Percentiles rank a stretch among this genome's conserved stretches.
Conservation (phyloP, 176 grass and related monocot genomes). For the Neostapfia colusana region DNA sequence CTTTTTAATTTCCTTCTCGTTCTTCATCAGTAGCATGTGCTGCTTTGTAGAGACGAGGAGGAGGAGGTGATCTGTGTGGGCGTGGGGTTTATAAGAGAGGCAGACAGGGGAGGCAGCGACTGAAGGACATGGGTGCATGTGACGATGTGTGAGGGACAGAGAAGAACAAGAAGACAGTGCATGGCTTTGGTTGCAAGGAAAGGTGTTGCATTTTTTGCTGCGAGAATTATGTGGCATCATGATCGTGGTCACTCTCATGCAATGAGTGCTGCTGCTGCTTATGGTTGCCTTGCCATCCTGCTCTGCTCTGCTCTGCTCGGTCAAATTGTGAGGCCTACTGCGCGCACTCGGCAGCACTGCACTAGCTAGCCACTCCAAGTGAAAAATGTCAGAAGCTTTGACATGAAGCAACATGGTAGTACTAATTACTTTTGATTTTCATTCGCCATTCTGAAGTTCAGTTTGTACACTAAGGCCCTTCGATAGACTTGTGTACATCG, state of each 20-base stretch:
- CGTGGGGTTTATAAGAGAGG: conserved; percentile 52
- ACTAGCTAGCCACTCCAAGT: not conserved
- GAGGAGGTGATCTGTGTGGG: conserved; percentile 4
- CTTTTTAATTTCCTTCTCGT: not conserved
- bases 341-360: not conserved
- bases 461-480: not conserved
- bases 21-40: not conserved
- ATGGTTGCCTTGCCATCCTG: conserved; percentile 3
- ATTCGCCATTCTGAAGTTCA: not conserved
- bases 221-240: conserved; percentile 57
- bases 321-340: conserved; percentile 50
- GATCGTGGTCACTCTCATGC: conserved; percentile 28
- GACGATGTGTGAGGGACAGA: conserved; percentile 12
- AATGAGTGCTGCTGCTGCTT: conserved; percentile 22
- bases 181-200: conserved; percentile 83
- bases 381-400: conserved; percentile 2
- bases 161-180: not conserved
- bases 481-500: no score
- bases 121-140: conserved; percentile 35
- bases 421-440: not conserved
- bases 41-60: not conserved
- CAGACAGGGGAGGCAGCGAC: conserved; percentile 11
- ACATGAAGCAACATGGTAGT: not conserved
- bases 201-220: conserved; percentile 49
- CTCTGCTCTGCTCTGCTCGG: not conserved